Conservation (phyloP, 331 rosid genomes). For the Prunus yedoensis region DNA sequence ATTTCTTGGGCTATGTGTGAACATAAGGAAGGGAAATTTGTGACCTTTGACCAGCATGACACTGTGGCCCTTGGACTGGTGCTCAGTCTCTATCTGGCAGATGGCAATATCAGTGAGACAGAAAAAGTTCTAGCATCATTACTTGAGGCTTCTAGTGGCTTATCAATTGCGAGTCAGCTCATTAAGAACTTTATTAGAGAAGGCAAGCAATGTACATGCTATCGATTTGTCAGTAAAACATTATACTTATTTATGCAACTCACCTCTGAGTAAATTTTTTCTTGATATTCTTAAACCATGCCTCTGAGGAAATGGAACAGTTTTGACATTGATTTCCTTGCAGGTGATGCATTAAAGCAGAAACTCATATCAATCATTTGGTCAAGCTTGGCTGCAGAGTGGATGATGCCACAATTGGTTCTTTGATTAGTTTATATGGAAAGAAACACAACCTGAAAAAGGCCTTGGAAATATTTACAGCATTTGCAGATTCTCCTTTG, state of each 20-base stretch:
- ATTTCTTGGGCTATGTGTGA: constrained; percentile 45
- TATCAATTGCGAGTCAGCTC: constrained; percentile 43
- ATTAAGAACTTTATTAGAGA: constrained; percentile 53
- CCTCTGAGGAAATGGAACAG: neutral
- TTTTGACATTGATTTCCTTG: constrained; percentile 8
- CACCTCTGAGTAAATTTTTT: constrained; percentile 12
- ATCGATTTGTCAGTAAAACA: neutral
- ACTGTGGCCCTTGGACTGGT: constrained; percentile 61
- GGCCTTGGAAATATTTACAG: constrained; percentile 67
- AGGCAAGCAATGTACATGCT: constrained; percentile 42
- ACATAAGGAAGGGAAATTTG: constrained; percentile 35
- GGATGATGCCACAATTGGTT: constrained; percentile 57
- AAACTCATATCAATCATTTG: constrained; percentile 46
- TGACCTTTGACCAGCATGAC: constrained; percentile 48
- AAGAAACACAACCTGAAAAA: constrained; percentile 60
- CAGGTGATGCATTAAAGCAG: constrained; percentile 84
- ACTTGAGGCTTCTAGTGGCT: constrained; percentile 50
- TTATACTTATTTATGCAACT: neutral
- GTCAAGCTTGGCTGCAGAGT: constrained; percentile 44
- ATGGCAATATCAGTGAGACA: constrained; percentile 42
- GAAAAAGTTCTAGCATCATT: constrained; percentile 46
- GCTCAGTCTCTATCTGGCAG: constrained; percentile 55
- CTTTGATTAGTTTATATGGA: constrained; percentile 64
- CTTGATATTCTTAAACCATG: constrained; percentile 18
- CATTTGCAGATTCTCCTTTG: constrained; percentile 47